Evolutionary conservation across 169 alveolate species (phyloP), one percentile per base, ranked within the genome.

Genomic region (Perkinsus olseni): DNA sequence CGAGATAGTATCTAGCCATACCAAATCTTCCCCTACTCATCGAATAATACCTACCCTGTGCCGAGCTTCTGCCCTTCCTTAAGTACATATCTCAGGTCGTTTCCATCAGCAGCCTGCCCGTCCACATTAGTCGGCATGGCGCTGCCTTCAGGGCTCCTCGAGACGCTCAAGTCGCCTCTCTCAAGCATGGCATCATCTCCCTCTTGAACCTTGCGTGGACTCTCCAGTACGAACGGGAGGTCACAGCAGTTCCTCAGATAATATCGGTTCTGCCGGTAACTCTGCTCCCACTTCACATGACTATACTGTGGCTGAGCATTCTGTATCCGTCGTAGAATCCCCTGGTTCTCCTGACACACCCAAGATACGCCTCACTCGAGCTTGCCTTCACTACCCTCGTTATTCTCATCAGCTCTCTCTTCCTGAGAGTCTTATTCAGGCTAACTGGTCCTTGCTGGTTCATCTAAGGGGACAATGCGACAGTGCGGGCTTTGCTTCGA

Each of bases 221-320:
- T 62, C 31, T 62, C 82, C 74, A 91, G 74, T 31, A 91, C 93
- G n/a, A 91, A 37, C 38, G 93, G 93, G 36, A 39, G 62, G 37
- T 91, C 93, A 74, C 93, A 91, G 74, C 93, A 91, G 34, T 91
- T 91, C 24, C 39, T 91, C 93, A 91, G 39, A 37, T 91, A 91
- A 0, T 36, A n/a, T n/a, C 62, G 93, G 74, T 39, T 40, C 3
- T 45, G 93, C 74, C 93, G 48, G 93, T 39, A 91, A 20, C 74
- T 39, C 93, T 91, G 74, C 24, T 91, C 93, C 93, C 93, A 91
- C 28, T 91, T 40, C 13, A 91, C 74, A 62, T 91, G 93, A 62
- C 62, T 91, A 62, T 91, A 91, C 74, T 39, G 48, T 6, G 93
- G 93, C 38, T 40, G 93, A 13, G 93, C 74, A 24, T 51, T 28